A percentile compares a stretch with the other conserved stretches of the same genome.
Conservation (phyloP, 2,329 filamentous ascomycete species). For the Graphilbum fragrans region DNA sequence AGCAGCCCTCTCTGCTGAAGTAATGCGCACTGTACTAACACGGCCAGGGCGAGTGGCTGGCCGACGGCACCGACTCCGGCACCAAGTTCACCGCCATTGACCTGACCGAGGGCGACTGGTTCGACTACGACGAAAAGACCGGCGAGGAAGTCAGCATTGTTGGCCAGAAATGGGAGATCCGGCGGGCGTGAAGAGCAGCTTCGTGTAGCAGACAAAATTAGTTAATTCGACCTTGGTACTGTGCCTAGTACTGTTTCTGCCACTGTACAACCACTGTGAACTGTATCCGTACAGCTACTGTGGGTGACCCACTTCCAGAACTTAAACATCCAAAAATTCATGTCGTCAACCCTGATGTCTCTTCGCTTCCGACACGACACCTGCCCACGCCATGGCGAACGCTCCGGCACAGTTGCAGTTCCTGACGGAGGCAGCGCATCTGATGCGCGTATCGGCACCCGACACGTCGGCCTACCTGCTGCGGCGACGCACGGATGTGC, state of each 20-base stretch:
- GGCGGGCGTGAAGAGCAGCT: constrained; percentile 58
- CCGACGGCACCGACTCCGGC: constrained; percentile 64
- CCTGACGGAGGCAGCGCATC: constrained; percentile 47
- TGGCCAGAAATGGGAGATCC: constrained; percentile 77
- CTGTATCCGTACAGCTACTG: too few species aligned
- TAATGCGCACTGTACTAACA: not conserved
- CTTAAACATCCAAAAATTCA: too few species aligned
- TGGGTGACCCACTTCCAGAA: too few species aligned
- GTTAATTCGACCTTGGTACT: too few species aligned
- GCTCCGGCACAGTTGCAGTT: constrained; percentile 23
- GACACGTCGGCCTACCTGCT: constrained; percentile 48
- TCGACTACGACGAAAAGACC: constrained; percentile 92
- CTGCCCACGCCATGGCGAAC: not conserved
- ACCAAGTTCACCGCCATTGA: constrained; percentile 78
- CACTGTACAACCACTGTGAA: too few species aligned
- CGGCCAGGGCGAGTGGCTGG: constrained; percentile 74
- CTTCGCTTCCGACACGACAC: not conserved
- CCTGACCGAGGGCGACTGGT: constrained; percentile 87
- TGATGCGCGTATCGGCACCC: constrained; percentile 38
- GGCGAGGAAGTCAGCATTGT: constrained; percentile 87
- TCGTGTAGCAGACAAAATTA: too few species aligned
- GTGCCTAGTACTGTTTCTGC: too few species aligned
- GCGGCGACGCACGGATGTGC: constrained; percentile 35
- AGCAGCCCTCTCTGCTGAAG: not conserved
- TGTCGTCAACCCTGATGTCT: not conserved